A percentile compares a stretch with the other conserved stretches of the same genome.
Conservation (phyloP, 495 filamentous ascomycete species). For the Lichenothelia convexa region DNA sequence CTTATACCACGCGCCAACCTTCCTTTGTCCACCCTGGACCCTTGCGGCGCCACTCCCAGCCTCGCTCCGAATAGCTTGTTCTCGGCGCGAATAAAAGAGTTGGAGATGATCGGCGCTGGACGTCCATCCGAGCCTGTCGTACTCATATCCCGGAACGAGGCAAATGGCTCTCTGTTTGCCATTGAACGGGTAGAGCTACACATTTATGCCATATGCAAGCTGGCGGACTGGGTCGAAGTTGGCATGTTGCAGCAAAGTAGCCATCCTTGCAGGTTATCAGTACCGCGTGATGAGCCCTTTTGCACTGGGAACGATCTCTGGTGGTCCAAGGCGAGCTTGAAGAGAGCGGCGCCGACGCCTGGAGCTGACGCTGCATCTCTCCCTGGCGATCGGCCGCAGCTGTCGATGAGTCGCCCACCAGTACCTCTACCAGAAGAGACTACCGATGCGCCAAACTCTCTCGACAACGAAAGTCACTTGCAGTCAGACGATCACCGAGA, state of each 20-base stretch:
- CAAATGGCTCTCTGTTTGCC: constrained; percentile 41
- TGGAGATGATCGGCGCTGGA: constrained; percentile 11
- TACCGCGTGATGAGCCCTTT: no score
- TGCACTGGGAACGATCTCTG: constrained; percentile 24
- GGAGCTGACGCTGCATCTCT: constrained; percentile 6
- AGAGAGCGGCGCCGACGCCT: constrained; percentile 11
- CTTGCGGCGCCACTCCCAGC: neutral
- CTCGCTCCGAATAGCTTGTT: constrained; percentile 14
- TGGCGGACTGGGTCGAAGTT: constrained; percentile 45
- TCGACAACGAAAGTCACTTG: neutral
- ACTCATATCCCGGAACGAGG: constrained; percentile 45
- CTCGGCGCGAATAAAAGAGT: constrained; percentile 13
- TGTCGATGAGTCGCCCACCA: neutral
- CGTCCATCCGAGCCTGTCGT: constrained; percentile 19
- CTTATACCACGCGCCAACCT: constrained; percentile 15
- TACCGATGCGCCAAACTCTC: neutral
- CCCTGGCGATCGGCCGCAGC: neutral
- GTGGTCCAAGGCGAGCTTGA: constrained; percentile 22
- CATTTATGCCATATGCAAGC: constrained; percentile 52
- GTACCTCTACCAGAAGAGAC: neutral
- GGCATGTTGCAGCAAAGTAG: constrained; percentile 24
- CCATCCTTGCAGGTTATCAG: no score
- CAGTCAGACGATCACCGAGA: neutral
- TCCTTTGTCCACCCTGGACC: constrained; percentile 20
- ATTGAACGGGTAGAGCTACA: constrained; percentile 50